Conservation (phyloP, 345 rosid species). For the Linum trigynum region DNA sequence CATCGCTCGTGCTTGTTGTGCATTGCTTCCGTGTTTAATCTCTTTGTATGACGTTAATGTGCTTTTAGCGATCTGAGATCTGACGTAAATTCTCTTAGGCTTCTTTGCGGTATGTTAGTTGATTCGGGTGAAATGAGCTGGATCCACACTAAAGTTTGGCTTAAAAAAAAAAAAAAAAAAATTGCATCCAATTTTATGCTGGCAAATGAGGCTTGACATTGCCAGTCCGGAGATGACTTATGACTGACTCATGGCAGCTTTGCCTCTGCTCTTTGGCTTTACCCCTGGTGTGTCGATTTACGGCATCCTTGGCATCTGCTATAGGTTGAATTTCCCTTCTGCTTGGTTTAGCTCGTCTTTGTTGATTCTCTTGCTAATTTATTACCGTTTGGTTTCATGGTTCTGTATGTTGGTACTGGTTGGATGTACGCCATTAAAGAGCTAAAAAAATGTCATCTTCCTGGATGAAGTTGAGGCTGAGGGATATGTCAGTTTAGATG, state of each 20-base stretch:
- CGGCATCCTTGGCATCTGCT: neutral
- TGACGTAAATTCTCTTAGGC: neutral
- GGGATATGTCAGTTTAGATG: neutral
- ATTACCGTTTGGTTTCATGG: neutral
- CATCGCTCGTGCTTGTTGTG: too few species aligned
- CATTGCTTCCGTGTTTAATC: too few species aligned
- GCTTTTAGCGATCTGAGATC: neutral
- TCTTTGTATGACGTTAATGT: neutral
- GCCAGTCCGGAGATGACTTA: too few species aligned
- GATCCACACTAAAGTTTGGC: neutral
- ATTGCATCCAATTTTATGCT: neutral
- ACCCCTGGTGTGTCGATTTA: neutral
- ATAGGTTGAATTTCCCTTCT: neutral
- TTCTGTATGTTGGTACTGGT: neutral
- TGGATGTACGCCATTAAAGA: neutral
- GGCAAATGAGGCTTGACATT: too few species aligned
- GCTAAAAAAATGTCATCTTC: neutral
- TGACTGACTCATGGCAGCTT: too few species aligned
- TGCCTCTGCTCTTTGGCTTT: neutral
- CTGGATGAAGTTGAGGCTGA: neutral
- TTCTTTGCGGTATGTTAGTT: neutral
- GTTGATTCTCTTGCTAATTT: too few species aligned
- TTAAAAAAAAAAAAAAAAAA: too few species aligned
- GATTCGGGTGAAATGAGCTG: neutral
- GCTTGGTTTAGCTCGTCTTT: slow-evolving; percentile 1